phyloP scores from a whole-genome alignment of 345 rosid species.

The Trapa incisa region DNA sequence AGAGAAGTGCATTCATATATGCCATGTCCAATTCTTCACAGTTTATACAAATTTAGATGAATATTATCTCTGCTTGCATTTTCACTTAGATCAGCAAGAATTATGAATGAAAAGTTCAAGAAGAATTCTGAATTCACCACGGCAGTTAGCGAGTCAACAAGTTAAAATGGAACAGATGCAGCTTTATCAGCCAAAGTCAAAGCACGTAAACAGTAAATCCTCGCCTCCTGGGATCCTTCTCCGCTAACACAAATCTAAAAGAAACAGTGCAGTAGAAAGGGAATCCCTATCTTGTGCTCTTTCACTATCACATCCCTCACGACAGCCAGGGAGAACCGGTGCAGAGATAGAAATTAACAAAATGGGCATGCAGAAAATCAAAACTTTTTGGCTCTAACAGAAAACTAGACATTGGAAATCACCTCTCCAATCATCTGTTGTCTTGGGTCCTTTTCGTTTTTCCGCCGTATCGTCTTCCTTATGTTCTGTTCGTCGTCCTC shows the following conservation, averaged over 20 bases:
- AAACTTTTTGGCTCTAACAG: not conserved
- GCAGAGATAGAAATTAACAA: not conserved
- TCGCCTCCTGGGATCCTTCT: not conserved
- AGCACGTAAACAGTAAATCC: not conserved
- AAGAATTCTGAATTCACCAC: not conserved
- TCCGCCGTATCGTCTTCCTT: too few relatives aligned
- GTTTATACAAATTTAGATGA: not conserved
- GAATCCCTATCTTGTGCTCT: not conserved
- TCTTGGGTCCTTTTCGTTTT: not conserved
- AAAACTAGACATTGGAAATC: not conserved
- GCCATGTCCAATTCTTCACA: not conserved
- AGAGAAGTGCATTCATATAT: not conserved
- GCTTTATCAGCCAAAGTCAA: conserved; percentile 6
- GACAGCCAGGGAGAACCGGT: not conserved
- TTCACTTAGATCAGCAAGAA: not conserved
- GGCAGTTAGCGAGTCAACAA: not conserved
- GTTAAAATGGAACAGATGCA: not conserved
- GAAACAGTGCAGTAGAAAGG: conserved; percentile 1
- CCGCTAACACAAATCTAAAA: not conserved
- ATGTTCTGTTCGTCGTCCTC: too few relatives aligned
- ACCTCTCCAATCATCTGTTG: not conserved
- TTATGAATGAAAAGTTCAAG: too few relatives aligned
- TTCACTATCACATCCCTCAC: not conserved
- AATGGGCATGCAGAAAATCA: not conserved
- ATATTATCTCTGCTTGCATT: not conserved